Percentiles rank a stretch among this genome's conserved stretches.
phyloP scores from a whole-genome alignment of 2,329 filamentous ascomycete species.

The Aspergillus luchuensis region DNA sequence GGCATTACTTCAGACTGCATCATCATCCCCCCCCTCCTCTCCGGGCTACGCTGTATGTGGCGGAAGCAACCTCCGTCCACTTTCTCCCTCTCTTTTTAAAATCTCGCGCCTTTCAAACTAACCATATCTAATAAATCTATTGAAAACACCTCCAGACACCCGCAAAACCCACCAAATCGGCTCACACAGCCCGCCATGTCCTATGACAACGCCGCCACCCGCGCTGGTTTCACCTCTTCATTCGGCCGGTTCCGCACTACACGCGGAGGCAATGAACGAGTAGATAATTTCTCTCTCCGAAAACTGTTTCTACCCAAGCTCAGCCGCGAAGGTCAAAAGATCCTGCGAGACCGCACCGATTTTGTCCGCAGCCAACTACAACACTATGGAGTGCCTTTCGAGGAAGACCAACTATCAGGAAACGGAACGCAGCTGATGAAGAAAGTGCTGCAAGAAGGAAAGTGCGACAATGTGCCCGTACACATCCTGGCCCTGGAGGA shows the following conservation, averaged over 20 bases:
- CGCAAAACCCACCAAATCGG: too few relatives aligned
- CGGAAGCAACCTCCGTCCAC: too few relatives aligned
- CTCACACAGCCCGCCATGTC: not conserved
- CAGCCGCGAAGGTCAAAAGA: not conserved
- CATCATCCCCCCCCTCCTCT: too few relatives aligned
- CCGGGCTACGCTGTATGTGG: too few relatives aligned
- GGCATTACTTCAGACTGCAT: too few relatives aligned
- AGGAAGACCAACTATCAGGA: conserved; percentile 14
- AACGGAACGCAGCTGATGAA: conserved; percentile 19
- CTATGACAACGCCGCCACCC: not conserved
- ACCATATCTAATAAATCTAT: too few relatives aligned
- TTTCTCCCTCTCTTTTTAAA: too few relatives aligned
- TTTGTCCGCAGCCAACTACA: conserved; percentile 18
- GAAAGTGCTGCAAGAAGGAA: conserved; percentile 9
- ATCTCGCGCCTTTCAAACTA: too few relatives aligned
- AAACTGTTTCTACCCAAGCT: conserved; percentile 4
- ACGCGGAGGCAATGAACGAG: not conserved
- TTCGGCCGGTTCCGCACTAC: conserved; percentile 5
- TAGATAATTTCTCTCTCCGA: conserved; percentile 2
- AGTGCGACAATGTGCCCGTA: conserved; percentile 7
- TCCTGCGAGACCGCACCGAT: not conserved
- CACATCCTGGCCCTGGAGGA: conserved; percentile 2
- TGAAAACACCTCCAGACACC: too few relatives aligned
- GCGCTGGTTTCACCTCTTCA: conserved; percentile 5
- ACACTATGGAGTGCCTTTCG: conserved; percentile 19